Percentiles rank a stretch among this genome's conserved stretches.
Conservation (phyloP, 2,329 filamentous ascomycete genomes). For the Lachnellula subtilissima region DNA sequence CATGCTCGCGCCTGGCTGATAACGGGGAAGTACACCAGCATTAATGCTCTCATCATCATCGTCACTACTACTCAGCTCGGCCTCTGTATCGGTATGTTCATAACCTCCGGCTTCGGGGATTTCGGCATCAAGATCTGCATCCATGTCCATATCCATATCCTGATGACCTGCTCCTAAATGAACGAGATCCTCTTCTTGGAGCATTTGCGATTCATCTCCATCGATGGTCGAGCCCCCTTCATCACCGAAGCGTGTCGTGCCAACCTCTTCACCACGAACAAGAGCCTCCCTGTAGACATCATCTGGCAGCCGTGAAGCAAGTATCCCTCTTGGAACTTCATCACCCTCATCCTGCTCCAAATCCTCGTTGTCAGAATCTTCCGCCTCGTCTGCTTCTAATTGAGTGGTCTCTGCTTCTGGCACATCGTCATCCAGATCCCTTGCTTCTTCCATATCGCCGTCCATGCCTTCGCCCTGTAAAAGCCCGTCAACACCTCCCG, state of each 20-base stretch:
- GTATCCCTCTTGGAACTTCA: conserved; percentile 25
- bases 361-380: conserved; percentile 35
- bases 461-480: conserved; percentile 32
- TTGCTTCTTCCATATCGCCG: conserved; percentile 42
- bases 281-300: conserved; percentile 58
- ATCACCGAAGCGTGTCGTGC: conserved; percentile 42
- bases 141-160: conserved; percentile 50
- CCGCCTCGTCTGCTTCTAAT: conserved; percentile 37
- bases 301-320: conserved; percentile 45
- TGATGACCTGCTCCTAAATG: conserved; percentile 30
- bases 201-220: conserved; percentile 54
- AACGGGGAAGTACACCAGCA: conserved; percentile 31
- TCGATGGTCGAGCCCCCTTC: conserved; percentile 47
- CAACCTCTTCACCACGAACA: conserved; percentile 44
- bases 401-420: conserved; percentile 50
- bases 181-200: conserved; percentile 58
- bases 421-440: conserved; percentile 69
- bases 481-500: conserved; percentile 38
- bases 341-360: conserved; percentile 37
- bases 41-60: conserved; percentile 37
- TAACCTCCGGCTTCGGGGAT: conserved; percentile 64
- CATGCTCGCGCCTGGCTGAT: conserved; percentile 25
- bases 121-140: conserved; percentile 66
- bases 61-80: conserved; percentile 50
- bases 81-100: conserved; percentile 75